Percentiles rank a stretch among this genome's conserved stretches.
phyloP scores from a whole-genome alignment of 2,329 filamentous ascomycete species.

The Kalaharituber pfeilii region DNA sequence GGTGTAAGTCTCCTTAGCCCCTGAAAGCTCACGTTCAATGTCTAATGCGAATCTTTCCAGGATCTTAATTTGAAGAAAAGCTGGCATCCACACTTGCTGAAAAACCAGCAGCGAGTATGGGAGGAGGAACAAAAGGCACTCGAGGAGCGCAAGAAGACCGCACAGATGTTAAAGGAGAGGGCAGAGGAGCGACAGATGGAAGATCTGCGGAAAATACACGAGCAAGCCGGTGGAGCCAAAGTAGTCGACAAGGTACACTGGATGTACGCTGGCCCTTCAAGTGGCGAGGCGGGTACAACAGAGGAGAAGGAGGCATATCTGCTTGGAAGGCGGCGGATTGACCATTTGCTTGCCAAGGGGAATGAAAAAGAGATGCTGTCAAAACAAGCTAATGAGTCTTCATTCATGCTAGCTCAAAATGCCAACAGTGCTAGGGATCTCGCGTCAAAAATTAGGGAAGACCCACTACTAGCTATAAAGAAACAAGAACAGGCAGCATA shows the following conservation, averaged over 20 bases:
- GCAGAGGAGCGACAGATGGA: constrained; percentile 86
- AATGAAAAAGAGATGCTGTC: constrained; percentile 65
- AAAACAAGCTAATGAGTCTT: constrained; percentile 39
- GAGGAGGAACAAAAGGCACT: constrained; percentile 83
- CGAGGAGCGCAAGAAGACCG: constrained; percentile 84
- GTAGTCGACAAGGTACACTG: constrained; percentile 76
- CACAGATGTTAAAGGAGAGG: constrained; percentile 79
- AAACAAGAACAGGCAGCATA: constrained; percentile 72
- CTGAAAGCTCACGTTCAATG: constrained; percentile 7
- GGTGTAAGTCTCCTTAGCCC: constrained; percentile 12
- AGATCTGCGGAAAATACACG: constrained; percentile 76
- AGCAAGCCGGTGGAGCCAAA: constrained; percentile 69
- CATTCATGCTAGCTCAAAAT: constrained; percentile 28
- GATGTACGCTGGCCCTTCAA: constrained; percentile 87
- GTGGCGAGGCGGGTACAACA: constrained; percentile 50
- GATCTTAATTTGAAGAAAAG: constrained; percentile 91
- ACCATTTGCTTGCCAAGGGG: constrained; percentile 58
- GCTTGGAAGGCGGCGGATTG: constrained; percentile 79
- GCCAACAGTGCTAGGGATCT: constrained; percentile 64
- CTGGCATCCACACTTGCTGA: constrained; percentile 81
- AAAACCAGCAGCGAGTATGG: constrained; percentile 82
- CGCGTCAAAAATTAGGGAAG: constrained; percentile 69
- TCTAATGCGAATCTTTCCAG: too few species aligned
- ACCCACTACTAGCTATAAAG: constrained; percentile 86
- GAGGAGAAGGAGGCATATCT: constrained; percentile 92